Percentiles rank a stretch among this genome's conserved stretches.
phyloP scores from a whole-genome alignment of 352 stramenopile species.

The Phytophthora fragariaefolia region DNA sequence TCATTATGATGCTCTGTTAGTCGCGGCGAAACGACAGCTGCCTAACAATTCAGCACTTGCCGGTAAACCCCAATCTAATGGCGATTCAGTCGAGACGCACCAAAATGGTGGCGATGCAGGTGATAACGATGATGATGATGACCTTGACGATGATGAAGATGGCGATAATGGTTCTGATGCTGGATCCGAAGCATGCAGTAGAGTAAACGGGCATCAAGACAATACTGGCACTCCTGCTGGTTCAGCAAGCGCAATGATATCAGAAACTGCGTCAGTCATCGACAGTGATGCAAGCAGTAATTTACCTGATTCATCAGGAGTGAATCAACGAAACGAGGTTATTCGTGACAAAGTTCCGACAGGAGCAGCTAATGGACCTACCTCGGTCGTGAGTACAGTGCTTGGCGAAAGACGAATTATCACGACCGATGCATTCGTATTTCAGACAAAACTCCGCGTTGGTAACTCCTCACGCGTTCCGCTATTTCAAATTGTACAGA shows the following conservation, averaged over 20 bases:
- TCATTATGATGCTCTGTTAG: conserved; percentile 70
- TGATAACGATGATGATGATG: conserved; percentile 40
- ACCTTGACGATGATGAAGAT: conserved; percentile 40
- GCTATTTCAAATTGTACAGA: conserved; percentile 80
- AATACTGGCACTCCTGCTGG: conserved; percentile 17
- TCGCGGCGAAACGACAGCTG: conserved; percentile 80
- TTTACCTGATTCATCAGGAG: conserved; percentile 13
- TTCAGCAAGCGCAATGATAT: conserved; percentile 3
- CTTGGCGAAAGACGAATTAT: conserved; percentile 25
- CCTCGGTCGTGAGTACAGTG: conserved; percentile 4
- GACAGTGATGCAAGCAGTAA: conserved; percentile 29
- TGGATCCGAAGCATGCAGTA: conserved; percentile 23
- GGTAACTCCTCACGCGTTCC: conserved; percentile 72
- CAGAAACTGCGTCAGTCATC: conserved; percentile 9
- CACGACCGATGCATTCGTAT: conserved; percentile 41
- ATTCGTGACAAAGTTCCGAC: conserved; percentile 3
- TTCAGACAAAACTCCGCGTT: conserved; percentile 71
- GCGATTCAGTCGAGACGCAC: conserved; percentile 38
- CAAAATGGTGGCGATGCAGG: conserved; percentile 38
- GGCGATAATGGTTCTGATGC: conserved; percentile 36
- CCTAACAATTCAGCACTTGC: conserved; percentile 79
- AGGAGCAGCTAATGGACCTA: conserved; percentile 5
- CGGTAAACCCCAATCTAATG: conserved; percentile 49
- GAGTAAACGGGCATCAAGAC: conserved; percentile 31
- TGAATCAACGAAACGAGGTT: conserved; percentile 8